A percentile compares a stretch with the other conserved stretches of the same genome.
Conservation (phyloP, 2,329 filamentous ascomycete genomes). For the Aspergillus sergii region DNA sequence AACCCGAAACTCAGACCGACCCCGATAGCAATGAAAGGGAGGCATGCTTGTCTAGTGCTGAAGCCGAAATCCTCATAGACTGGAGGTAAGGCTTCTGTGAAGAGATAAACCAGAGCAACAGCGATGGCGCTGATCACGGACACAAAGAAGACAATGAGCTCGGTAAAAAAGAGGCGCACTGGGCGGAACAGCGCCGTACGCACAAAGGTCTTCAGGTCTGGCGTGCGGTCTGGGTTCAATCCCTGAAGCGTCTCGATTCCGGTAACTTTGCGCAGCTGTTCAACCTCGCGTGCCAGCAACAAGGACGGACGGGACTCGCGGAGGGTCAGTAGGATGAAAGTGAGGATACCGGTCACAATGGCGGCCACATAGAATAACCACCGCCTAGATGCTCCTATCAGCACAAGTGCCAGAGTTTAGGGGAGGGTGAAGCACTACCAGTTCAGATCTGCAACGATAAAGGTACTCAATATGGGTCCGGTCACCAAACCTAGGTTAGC, state of each 20-base stretch:
- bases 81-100: constrained; percentile 47
- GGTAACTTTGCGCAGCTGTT: constrained; percentile 29
- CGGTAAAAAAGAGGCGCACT: constrained; percentile 47
- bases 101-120: constrained; percentile 53
- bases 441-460: constrained; percentile 40
- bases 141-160: constrained; percentile 51
- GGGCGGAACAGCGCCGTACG: constrained; percentile 46
- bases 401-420: background rate
- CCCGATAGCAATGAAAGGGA: constrained; percentile 43
- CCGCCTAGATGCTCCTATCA: constrained; percentile 32
- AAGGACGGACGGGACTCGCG: constrained; percentile 50
- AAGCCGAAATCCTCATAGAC: constrained; percentile 44
- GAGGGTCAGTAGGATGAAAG: constrained; percentile 40
- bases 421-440: constrained; percentile 33
- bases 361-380: constrained; percentile 51
- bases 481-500: constrained; percentile 48
- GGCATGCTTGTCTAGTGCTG: constrained; percentile 33
- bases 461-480: constrained; percentile 49
- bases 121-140: constrained; percentile 48
- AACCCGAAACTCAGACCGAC: constrained; percentile 44
- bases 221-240: constrained; percentile 45
- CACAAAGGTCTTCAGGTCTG: constrained; percentile 40
- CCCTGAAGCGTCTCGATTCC: constrained; percentile 28
- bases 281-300: constrained; percentile 41
- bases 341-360: constrained; percentile 39